Evolutionary conservation across 1,284 basidiomycete species (phyloP), one percentile per base, ranked within the genome.

Genomic region (Taiwanofungus camphoratus): DNA sequence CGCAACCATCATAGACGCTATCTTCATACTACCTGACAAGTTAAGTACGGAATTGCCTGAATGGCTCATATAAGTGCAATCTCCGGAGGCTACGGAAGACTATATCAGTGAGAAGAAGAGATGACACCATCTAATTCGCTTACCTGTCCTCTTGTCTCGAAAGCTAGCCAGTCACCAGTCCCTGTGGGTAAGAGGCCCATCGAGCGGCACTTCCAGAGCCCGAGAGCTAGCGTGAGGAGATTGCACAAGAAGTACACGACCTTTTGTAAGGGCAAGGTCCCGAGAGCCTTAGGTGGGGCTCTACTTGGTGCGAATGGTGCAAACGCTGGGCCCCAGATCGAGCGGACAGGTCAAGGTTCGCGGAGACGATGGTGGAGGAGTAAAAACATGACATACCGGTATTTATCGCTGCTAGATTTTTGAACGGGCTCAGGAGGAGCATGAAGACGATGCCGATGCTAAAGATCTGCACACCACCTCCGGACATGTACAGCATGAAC

Each of bases 401-500:
- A 57, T 92, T 85, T 36, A 93, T 88, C 6, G 71, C 75, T 32
- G 79, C 75, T 6, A 92, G 60, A 43, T 89, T 90, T 61, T 82
- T 85, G 64, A 93, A 78, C 0, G 92, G 91, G 13, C 79, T 76
- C 41, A 88, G 71, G 46, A 94, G 73, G 9, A 94, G 74, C 87
- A 92, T 92, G 59, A 90, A 85, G 27, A 94, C 86, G 62, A 92
- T 93, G 34, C 91, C 90, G 69, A 94, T 89, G 62, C 89, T 92
- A 65, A 94, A 94, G 39, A 95, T 87, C 65, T 95, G 92, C 9
- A 94, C 84, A 34, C 90, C 88, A 20, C 88, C 84, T 31, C 92
- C 92, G 19, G 90, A 93, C 83, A 95, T 93, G 76, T 94, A 95
- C 33, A 95, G 74, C 92, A 95, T 94, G 69, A 95, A 87, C 2